Evolutionary conservation across 2,329 filamentous ascomycete species (phyloP).

Genomic region (Colletotrichum liaoningense): DNA sequence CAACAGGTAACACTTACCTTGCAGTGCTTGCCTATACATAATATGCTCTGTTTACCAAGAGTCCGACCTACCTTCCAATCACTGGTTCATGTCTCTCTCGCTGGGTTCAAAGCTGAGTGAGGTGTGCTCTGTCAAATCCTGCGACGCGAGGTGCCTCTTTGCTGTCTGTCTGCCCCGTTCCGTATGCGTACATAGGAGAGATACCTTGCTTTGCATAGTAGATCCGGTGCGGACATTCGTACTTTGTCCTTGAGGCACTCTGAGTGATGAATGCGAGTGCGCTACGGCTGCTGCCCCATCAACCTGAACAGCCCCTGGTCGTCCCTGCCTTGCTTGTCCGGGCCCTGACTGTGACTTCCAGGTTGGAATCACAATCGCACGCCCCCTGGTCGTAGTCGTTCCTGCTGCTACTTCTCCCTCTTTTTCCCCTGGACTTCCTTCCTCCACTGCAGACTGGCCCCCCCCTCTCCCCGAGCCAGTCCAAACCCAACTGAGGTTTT

Average conservation of each 20-base stretch:
- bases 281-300: constrained; percentile 30
- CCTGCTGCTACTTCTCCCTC: constrained; percentile 13
- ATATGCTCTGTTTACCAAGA: background rate
- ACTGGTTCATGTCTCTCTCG: background rate
- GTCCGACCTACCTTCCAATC: background rate
- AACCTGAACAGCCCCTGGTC: constrained; percentile 19
- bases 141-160: constrained; percentile 11
- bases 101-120: background rate
- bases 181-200: constrained; percentile 4
- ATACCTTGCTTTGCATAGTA: background rate
- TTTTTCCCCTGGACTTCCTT: background rate
- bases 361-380: constrained; percentile 21
- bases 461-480: constrained; percentile 11
- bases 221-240: background rate
- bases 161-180: background rate
- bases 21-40: background rate
- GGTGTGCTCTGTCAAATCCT: background rate
- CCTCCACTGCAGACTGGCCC: background rate
- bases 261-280: constrained; percentile 7
- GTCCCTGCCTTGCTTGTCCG: constrained; percentile 15
- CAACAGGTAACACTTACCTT: background rate
- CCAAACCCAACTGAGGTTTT: constrained; percentile 32
- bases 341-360: constrained; percentile 5
- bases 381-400: constrained; percentile 4
- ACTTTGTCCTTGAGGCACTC: background rate